phyloP scores from a whole-genome alignment of 352 stramenopile genomes.

The Lagenidium sp. region DNA sequence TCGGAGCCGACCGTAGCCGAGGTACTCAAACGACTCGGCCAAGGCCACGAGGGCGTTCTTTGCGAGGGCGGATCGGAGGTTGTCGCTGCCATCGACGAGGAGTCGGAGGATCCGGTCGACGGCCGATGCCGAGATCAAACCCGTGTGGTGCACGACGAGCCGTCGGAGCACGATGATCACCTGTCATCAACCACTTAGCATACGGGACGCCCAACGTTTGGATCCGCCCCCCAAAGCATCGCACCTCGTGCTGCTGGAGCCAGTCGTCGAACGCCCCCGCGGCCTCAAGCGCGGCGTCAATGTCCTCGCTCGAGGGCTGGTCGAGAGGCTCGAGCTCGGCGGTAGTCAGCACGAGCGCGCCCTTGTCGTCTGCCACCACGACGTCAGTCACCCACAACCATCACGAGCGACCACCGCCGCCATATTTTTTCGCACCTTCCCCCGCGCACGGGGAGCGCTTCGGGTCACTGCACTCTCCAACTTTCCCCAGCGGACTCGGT shows the following conservation, averaged over 20 bases:
- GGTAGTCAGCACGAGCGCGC: constrained; percentile 11
- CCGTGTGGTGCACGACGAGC: constrained; percentile 40
- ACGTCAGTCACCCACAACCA: too few relatives aligned
- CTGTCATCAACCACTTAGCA: constrained; percentile 7
- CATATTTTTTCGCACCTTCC: too few relatives aligned
- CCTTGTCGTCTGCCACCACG: constrained; percentile 17
- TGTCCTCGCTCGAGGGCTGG: not conserved
- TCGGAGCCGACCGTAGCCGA: constrained; percentile 14
- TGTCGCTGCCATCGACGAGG: constrained; percentile 38
- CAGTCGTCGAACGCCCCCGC: constrained; percentile 36
- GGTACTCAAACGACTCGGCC: constrained; percentile 46
- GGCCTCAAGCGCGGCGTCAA: constrained; percentile 13
- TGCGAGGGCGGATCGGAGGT: constrained; percentile 53
- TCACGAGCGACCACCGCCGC: too few relatives aligned
- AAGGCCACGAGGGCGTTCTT: constrained; percentile 62
- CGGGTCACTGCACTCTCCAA: too few relatives aligned
- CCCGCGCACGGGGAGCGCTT: too few relatives aligned
- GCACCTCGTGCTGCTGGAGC: constrained; percentile 43
- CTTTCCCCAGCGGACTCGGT: too few relatives aligned
- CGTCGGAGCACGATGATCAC: constrained; percentile 37
- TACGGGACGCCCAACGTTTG: too few relatives aligned
- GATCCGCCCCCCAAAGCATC: too few relatives aligned
- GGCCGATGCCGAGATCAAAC: constrained; percentile 14
- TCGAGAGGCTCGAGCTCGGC: constrained; percentile 14
- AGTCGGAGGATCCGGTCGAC: constrained; percentile 18